Base-by-base conservation (phyloP, 208 protist genomes). In the Vickermania ingenoplastis region DNA sequence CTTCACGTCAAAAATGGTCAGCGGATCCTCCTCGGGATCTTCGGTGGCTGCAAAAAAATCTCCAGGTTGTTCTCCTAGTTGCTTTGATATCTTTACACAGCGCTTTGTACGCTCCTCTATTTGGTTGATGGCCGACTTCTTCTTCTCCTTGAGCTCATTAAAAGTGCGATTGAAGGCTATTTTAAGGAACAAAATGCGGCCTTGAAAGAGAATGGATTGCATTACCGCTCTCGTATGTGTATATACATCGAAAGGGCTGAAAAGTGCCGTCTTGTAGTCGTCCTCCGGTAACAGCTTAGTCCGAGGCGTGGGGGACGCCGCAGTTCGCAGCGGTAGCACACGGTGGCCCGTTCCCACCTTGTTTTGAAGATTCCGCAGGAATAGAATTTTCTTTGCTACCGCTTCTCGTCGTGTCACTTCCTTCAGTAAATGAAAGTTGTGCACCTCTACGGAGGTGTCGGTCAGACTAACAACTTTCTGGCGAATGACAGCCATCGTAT, bases 381-480 rank as follows among this genome's bases (percentile, higher is more conserved):
- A 92, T n/a, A 73, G 64, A 21, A 91, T 50, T 62, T 95, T 96
- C 61, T 72, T 67, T 14, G 81, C 73, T 22, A 96, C 24, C 7
- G 56, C 63, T 31, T 67, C 55, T 27, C 61, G 51, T 14, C 59
- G 53, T 49, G 67, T 62, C 13, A 69, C 56, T 21, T 17, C 30
- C 61, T 83, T 86, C 27, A 65, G 63, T 3, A 89, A 65, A 56
- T 92, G 80, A 67, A 88, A 96, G 68, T 94, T 96, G 68, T 87
- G 74, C 64, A 89, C 83, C 59, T 81, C 67, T 17, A 86, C 31
- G 22, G 45, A 60, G 31, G 50, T 52, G 27, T 57, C 66, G 7
- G 57, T 73, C 50, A 96, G 59, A 27, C 75, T 83, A 27, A 74
- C 57, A 31, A 94, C 62, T 53, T 87, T 86, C 36, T 75, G 73